phyloP scores from a whole-genome alignment of 805 yeast species.

The Metschnikowia sp. region DNA sequence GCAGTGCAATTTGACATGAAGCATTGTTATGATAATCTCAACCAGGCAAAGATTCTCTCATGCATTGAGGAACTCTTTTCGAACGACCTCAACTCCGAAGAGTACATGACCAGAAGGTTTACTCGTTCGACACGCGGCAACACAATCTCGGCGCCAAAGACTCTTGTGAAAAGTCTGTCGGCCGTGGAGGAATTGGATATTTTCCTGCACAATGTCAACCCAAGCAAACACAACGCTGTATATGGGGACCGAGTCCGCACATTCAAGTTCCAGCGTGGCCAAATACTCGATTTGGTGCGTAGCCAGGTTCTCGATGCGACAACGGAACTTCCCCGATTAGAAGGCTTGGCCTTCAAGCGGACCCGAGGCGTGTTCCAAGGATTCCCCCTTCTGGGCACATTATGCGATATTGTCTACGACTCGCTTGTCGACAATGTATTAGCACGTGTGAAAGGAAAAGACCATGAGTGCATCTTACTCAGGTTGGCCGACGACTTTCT shows the following conservation, averaged over 20 bases:
- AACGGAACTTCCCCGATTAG: slow-evolving; percentile 33
- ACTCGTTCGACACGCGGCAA: background rate
- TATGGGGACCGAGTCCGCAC: slow-evolving; percentile 34
- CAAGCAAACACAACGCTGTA: slow-evolving; percentile 5
- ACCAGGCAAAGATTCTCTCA: slow-evolving; percentile 40
- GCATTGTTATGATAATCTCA: slow-evolving; percentile 73
- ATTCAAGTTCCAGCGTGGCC: slow-evolving; percentile 35
- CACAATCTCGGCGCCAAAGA: background rate
- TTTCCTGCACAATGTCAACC: slow-evolving; percentile 4
- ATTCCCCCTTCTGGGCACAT: slow-evolving; percentile 64
- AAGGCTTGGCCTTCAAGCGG: slow-evolving; percentile 41
- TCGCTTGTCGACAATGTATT: slow-evolving; percentile 44
- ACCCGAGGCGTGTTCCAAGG: slow-evolving; percentile 83
- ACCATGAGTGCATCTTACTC: slow-evolving; percentile 37
- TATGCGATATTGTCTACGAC: slow-evolving; percentile 75
- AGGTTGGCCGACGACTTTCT: slow-evolving; percentile 85
- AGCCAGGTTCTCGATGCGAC: slow-evolving; percentile 54
- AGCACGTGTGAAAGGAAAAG: slow-evolving; percentile 15
- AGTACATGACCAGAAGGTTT: slow-evolving; percentile 10
- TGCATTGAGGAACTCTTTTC: slow-evolving; percentile 27
- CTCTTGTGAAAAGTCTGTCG: slow-evolving; percentile 14
- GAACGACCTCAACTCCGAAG: slow-evolving; percentile 10
- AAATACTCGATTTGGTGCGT: slow-evolving; percentile 44
- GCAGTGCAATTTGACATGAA: slow-evolving; percentile 72
- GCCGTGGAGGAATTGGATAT: slow-evolving; percentile 16